phyloP scores from a whole-genome alignment of 1,284 basidiomycete species.

The Cystobasidiaceae sp. region DNA sequence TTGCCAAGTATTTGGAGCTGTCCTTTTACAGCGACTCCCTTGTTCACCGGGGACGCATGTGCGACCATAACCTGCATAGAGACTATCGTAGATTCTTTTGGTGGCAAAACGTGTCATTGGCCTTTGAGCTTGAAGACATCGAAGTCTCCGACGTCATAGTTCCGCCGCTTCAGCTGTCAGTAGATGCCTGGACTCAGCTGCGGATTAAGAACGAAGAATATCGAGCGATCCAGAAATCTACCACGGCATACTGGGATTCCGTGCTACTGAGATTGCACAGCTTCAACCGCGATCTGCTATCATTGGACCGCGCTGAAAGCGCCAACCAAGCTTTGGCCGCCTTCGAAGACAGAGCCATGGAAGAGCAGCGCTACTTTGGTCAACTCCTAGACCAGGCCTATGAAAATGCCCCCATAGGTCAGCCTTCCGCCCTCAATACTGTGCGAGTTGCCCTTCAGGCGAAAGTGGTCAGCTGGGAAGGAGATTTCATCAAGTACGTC shows the following conservation, averaged over 20 bases:
- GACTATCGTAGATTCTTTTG: constrained; percentile 93
- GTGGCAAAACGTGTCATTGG: constrained; percentile 62
- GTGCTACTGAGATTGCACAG: constrained; percentile 53
- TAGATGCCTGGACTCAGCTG: constrained; percentile 77
- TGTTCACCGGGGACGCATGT: constrained; percentile 46
- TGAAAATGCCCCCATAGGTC: constrained; percentile 71
- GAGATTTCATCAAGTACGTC: constrained; percentile 61
- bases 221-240: constrained; percentile 66
- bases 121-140: constrained; percentile 82
- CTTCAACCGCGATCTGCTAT: constrained; percentile 46
- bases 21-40: constrained; percentile 85
- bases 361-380: constrained; percentile 58
- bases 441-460: constrained; percentile 85
- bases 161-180: constrained; percentile 78
- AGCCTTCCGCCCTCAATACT: constrained; percentile 76
- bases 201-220: constrained; percentile 87
- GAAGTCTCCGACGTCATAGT: constrained; percentile 78
- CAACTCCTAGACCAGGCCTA: constrained; percentile 73
- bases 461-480: constrained; percentile 93
- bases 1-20: constrained; percentile 85
- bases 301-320: constrained; percentile 36
- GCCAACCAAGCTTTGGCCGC: constrained; percentile 32
- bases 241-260: constrained; percentile 57
- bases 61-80: constrained; percentile 88
- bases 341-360: constrained; percentile 33